Conservation (phyloP, 345 rosid species). For the rapeseed (Brassica napus) region DNA sequence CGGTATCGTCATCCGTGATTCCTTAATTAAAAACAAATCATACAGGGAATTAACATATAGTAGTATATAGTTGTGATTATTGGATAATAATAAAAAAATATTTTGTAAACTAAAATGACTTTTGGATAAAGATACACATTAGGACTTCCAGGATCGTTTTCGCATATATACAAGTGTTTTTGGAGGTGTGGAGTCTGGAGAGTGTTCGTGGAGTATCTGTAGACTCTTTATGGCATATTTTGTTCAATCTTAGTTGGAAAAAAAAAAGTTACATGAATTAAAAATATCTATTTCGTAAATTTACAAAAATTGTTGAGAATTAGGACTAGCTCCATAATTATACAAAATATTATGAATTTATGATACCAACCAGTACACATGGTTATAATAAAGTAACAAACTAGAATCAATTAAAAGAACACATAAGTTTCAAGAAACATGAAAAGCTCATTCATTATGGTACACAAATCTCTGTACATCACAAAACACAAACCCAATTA, state of each 20-base stretch:
- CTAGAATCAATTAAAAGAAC: constrained; percentile 2
- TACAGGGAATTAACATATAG: neutral
- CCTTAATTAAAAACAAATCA: neutral
- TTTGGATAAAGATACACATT: neutral
- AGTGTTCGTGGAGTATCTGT: neutral
- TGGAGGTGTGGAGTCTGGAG: neutral
- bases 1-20: neutral
- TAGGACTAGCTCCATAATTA: neutral
- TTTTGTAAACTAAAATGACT: neutral
- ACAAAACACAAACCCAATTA: constrained; percentile 13
- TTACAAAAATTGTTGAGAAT: neutral
- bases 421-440: neutral
- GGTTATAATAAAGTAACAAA: neutral
- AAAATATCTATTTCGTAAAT: neutral
- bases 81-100: neutral
- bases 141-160: neutral
- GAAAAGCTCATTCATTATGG: neutral
- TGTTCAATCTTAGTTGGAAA: neutral
- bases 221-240: neutral
- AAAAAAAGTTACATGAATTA: neutral
- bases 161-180: neutral
- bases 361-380: neutral
- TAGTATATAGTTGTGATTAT: neutral
- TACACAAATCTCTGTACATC: neutral
- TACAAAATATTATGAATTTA: neutral